phyloP scores from a whole-genome alignment of 169 alveolate genomes.

The Plasmodium billcollinsi region DNA sequence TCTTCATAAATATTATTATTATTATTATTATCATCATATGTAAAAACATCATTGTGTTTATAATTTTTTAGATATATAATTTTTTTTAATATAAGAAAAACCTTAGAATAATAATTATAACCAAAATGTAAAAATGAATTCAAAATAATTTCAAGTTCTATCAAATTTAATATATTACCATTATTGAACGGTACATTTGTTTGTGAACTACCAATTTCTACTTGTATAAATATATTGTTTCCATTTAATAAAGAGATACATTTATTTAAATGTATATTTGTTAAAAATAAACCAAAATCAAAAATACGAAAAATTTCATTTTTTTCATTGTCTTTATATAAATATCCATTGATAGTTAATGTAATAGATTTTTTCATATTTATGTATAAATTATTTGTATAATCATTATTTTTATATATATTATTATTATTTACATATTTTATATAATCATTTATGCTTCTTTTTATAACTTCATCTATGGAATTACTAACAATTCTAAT shows the following conservation, averaged over 20 bases:
- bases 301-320: constrained; percentile 6
- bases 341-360: constrained; percentile 52
- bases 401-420: neutral
- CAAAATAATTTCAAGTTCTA: constrained; percentile 27
- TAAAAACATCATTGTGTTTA: constrained; percentile 5
- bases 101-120: constrained; percentile 20
- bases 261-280: constrained; percentile 27
- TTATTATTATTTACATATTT: constrained; percentile 13
- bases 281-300: constrained; percentile 59
- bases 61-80: constrained; percentile 11
- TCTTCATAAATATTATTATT: constrained; percentile 2
- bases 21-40: constrained; percentile 2
- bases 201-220: constrained; percentile 28
- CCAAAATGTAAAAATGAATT: constrained; percentile 42
- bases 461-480: constrained; percentile 27
- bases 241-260: constrained; percentile 32
- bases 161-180: constrained; percentile 21
- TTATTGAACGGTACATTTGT: neutral
- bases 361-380: constrained; percentile 8
- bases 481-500: constrained; percentile 17
- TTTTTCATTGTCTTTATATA: constrained; percentile 16
- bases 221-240: constrained; percentile 25
- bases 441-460: constrained; percentile 1
- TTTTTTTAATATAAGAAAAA: constrained; percentile 15
- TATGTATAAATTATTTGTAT: neutral